Evolutionary conservation across 2,329 filamentous ascomycete species (phyloP), one percentile per base, ranked within the genome.

Genomic region (Claviceps capensis): DNA sequence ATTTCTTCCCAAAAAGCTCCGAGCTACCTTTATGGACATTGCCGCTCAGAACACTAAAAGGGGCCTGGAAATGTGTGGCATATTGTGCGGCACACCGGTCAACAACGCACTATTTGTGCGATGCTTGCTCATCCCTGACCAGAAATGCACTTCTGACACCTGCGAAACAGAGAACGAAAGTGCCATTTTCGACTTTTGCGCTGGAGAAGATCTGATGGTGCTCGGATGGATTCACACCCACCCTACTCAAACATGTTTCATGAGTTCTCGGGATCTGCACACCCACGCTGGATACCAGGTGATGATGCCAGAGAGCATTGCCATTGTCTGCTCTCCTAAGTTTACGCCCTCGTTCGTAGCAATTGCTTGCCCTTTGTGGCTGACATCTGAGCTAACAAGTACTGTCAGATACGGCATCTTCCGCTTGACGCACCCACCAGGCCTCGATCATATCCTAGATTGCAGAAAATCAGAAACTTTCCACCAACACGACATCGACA

Each of bases 211-310:
- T 55, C 69, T 97, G 38, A 79, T 95, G 66, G 82, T 95, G 50
- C 76, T 95, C 5, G 91, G 91, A 41, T 98, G 93, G 93, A 98
- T 98, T 55, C 93, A 98, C 65, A 98, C 93, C 0, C 93, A 98
- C 65, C 93, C 93, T 0, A 88, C 85, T 0, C 93, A 98, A 69
- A 94, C 88, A 0, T 98, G 93, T 67, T 98, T 98, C 66, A 94
- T 98, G 87, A 95, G 88, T 64, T 93, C 86, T 48, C 76, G 91
- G 48, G 93, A 98, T 63, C 65, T 97, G 58, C 93, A 98, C 64
- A 98, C 94, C 0, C 91, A 95, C 63, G 83, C 84, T 3, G 89
- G 89, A 11, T 97, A 96, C 65, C 93, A 98, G 68, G 83, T 93
- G 54, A 96, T 96, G 88, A 79, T 97, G 69, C 85, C 89, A 1